phyloP scores from a whole-genome alignment of 2,329 filamentous ascomycete genomes.

The Claviceps pazoutovae region DNA sequence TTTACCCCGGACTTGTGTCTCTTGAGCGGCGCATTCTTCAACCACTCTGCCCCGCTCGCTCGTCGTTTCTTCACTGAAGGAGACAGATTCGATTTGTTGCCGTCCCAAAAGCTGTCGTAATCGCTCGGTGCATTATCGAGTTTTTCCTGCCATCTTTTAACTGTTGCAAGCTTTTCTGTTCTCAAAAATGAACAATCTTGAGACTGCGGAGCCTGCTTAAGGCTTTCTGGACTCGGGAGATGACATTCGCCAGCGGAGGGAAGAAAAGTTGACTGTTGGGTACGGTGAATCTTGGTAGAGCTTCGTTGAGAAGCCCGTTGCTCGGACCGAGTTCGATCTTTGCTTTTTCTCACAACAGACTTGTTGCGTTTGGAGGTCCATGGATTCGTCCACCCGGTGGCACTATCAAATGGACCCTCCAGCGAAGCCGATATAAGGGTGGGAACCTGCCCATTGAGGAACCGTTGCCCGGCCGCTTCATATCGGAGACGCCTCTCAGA shows the following conservation, averaged over 20 bases:
- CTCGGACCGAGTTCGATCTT: not conserved
- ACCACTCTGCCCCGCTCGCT: slow-evolving; percentile 17
- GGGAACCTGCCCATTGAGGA: slow-evolving; percentile 40
- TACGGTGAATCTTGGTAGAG: slow-evolving; percentile 3
- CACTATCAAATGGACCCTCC: slow-evolving; percentile 43
- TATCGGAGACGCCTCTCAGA: slow-evolving; percentile 37
- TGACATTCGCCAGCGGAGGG: slow-evolving; percentile 19
- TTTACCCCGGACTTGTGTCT: slow-evolving; percentile 11
- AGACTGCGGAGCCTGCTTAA: slow-evolving; percentile 19
- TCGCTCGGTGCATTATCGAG: slow-evolving; percentile 5
- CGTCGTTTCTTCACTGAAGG: slow-evolving; percentile 13
- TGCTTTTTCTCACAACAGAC: not conserved
- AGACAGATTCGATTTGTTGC: slow-evolving; percentile 4
- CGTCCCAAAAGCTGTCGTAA: slow-evolving; percentile 11
- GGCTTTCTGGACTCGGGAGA: slow-evolving; percentile 27
- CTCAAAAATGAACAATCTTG: slow-evolving; percentile 17
- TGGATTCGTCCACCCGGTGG: slow-evolving; percentile 19
- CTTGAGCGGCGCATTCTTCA: slow-evolving; percentile 18
- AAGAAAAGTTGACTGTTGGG: slow-evolving; percentile 6
- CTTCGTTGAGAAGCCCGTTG: not conserved
- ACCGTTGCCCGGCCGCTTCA: slow-evolving; percentile 44
- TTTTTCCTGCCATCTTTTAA: slow-evolving; percentile 20
- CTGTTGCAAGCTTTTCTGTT: slow-evolving; percentile 17
- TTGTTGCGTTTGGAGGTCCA: slow-evolving; percentile 12
- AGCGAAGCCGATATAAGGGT: slow-evolving; percentile 46